These are phyloP conservation scores for Curvularia spicifera DNA, from an alignment of 2,329 filamentous ascomycete genomes.

Conservation along the genomic window DNA sequence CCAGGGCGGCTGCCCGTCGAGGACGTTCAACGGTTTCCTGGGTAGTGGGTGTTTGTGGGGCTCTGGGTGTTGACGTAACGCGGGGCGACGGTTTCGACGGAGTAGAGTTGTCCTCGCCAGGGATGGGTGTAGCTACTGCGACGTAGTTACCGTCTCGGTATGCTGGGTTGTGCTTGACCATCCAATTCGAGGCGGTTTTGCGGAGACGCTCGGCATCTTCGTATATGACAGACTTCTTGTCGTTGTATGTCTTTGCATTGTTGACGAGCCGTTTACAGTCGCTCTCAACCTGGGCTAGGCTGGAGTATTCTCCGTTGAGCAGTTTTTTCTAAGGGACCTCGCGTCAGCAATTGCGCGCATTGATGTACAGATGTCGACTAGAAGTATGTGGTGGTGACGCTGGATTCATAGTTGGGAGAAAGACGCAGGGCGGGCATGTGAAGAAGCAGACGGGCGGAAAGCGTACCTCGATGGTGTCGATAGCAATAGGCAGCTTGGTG, in stretches of 20 bases:
- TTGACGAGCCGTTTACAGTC: constrained; percentile 87
- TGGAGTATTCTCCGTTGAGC: constrained; percentile 70
- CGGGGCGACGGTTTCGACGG: constrained; percentile 39
- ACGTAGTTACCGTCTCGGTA: constrained; percentile 72
- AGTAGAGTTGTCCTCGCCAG: constrained; percentile 57
- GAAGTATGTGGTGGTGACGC: not conserved
- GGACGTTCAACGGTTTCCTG: constrained; percentile 40
- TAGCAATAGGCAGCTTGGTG: constrained; percentile 78
- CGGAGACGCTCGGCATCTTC: constrained; percentile 86
- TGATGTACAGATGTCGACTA: too few species aligned
- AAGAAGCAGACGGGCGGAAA: not conserved
- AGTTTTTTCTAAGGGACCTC: constrained; percentile 64
- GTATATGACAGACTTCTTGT: constrained; percentile 73
- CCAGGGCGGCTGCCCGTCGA: constrained; percentile 40
- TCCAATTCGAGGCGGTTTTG: constrained; percentile 85
- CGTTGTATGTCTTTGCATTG: constrained; percentile 86
- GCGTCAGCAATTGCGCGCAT: not conserved
- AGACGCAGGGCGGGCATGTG: not conserved
- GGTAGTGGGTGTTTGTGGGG: constrained; percentile 29
- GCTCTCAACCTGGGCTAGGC: constrained; percentile 76
- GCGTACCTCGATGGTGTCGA: constrained; percentile 73
- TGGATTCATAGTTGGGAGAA: constrained; percentile 1
- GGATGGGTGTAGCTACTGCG: constrained; percentile 75
- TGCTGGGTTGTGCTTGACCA: constrained; percentile 85
- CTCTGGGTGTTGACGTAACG: constrained; percentile 34